Conservation (phyloP, 225 moss, liverwort and hornwort species). For the Climacium dendroides region DNA sequence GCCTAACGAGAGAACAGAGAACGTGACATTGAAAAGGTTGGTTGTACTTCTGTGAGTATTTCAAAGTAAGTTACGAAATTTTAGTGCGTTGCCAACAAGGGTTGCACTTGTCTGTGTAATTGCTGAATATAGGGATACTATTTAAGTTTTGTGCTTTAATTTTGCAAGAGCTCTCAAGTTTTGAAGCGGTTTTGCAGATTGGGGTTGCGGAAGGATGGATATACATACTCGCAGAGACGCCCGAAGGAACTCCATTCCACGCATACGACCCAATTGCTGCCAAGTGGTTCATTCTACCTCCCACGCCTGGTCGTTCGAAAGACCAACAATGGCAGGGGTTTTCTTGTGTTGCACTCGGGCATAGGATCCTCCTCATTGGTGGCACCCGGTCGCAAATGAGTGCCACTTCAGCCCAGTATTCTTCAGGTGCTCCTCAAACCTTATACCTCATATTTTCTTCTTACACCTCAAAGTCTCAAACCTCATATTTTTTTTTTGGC, state of each 20-base stretch:
- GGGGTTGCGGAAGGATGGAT: constrained; percentile 49
- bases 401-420: not conserved
- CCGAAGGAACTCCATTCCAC: constrained; percentile 16
- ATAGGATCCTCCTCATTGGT: constrained; percentile 47
- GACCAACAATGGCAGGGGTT: constrained; percentile 43
- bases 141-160: not conserved
- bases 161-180: not conserved
- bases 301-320: constrained; percentile 18
- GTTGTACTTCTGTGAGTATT: not conserved
- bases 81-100: not conserved
- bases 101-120: not conserved
- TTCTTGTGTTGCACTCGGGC: constrained; percentile 37
- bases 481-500: not conserved
- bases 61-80: no score
- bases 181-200: not conserved
- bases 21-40: not conserved
- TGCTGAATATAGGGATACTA: not conserved
- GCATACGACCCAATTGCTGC: constrained; percentile 30
- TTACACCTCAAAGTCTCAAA: not conserved
- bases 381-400: constrained; percentile 13
- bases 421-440: constrained; percentile 10
- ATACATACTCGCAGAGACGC: constrained; percentile 26
- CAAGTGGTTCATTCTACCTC: constrained; percentile 40
- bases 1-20: not conserved
- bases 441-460: not conserved